Evolutionary conservation across 176 grass and related monocot species (phyloP).

Genomic region (Elymus sibiricus): DNA sequence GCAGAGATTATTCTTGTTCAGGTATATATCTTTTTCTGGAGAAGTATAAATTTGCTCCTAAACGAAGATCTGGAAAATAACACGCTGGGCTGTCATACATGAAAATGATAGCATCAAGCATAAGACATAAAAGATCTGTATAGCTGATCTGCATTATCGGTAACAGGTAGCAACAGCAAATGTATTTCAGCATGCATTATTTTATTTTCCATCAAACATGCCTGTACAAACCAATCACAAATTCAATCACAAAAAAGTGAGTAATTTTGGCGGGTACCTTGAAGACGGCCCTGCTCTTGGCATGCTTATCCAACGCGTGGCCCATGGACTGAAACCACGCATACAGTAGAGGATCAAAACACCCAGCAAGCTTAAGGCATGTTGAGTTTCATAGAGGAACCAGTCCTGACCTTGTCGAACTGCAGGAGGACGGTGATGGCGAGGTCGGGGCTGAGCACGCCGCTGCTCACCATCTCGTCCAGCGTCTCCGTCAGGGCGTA

Average conservation of each 20-base stretch:
- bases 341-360: not conserved
- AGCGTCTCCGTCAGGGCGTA: slow-evolving; percentile 70
- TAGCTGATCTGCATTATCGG: not conserved
- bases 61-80: too few species aligned
- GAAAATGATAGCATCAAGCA: too few species aligned
- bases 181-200: too few species aligned
- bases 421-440: slow-evolving; percentile 83
- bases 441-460: slow-evolving; percentile 60
- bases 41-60: not conserved
- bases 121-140: not conserved
- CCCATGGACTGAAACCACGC: slow-evolving; percentile 69
- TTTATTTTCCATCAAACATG: not conserved
- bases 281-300: slow-evolving; percentile 79
- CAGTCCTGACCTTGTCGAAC: slow-evolving; percentile 71
- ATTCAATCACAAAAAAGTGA: too few species aligned
- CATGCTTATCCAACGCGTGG: slow-evolving; percentile 59
- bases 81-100: too few species aligned
- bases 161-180: too few species aligned
- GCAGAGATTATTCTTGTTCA: not conserved
- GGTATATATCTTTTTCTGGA: not conserved
- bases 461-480: slow-evolving; percentile 76
- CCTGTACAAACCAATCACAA: not conserved
- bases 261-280: slow-evolving; percentile 44
- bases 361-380: not conserved
- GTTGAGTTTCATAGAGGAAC: not conserved